Conservation (phyloP, 768 basidiomycete genomes). For the Boletus pseudo-olivaceus region DNA sequence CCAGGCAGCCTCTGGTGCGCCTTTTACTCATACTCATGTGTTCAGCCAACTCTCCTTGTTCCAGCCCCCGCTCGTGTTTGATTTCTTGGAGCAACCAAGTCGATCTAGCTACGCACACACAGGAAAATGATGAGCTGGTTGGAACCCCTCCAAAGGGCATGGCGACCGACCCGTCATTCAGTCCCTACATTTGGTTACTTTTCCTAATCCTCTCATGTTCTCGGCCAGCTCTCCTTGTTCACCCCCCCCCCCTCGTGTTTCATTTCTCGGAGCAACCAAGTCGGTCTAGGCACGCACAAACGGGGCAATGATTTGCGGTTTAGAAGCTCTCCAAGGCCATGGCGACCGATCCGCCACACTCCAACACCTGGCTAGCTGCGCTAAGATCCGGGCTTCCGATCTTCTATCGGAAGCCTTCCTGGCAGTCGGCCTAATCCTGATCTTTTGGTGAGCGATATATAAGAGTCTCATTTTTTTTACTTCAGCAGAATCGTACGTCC, state of each 20-base stretch:
- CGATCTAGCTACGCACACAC: not conserved
- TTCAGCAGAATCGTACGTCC: not conserved
- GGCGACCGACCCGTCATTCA: too few species aligned
- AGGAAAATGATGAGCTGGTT: not conserved
- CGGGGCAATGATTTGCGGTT: too few species aligned
- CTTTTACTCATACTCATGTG: not conserved
- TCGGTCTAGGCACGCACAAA: not conserved
- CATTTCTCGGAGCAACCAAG: not conserved
- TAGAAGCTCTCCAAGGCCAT: too few species aligned
- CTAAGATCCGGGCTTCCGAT: too few species aligned
- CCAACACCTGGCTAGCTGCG: too few species aligned
- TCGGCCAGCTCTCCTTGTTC: not conserved
- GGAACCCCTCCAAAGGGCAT: slow-evolving; percentile 1
- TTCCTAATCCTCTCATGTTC: not conserved
- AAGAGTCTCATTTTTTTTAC: too few species aligned
- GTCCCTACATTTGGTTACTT: too few species aligned
- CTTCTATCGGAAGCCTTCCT: too few species aligned
- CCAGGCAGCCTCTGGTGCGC: not conserved
- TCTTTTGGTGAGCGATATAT: too few species aligned
- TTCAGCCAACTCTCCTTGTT: not conserved
- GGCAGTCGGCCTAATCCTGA: too few species aligned
- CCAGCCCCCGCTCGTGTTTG: not conserved
- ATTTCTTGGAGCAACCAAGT: not conserved
- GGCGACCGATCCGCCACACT: too few species aligned
- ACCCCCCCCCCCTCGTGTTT: not conserved